A percentile compares a stretch with the other conserved stretches of the same genome.
Evolutionary conservation across 1,139 yeast genomes (phyloP).

Genomic region (Pichia sp.): DNA sequence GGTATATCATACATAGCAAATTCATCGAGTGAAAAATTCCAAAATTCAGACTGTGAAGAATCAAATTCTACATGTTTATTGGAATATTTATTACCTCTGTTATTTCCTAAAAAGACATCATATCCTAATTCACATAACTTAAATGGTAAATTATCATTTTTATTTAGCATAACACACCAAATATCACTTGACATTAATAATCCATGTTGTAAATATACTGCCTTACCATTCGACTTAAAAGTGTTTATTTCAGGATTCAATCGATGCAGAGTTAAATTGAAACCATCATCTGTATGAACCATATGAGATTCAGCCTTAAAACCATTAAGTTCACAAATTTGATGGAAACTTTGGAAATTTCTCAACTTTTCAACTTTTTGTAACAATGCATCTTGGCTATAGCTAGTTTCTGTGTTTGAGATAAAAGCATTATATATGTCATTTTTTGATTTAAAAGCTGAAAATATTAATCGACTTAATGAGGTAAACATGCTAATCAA

Average conservation of each 20-base stretch:
- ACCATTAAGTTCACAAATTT: constrained; percentile 26
- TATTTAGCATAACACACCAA: constrained; percentile 61
- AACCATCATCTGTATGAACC: constrained; percentile 28
- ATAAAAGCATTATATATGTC: constrained; percentile 22
- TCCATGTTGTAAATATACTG: constrained; percentile 85
- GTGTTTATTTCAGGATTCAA: constrained; percentile 27
- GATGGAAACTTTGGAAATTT: constrained; percentile 22
- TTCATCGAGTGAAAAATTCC: constrained; percentile 85
- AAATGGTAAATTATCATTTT: constrained; percentile 64
- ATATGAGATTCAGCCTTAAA: constrained; percentile 28
- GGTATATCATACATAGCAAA: constrained; percentile 83
- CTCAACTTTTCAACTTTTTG: constrained; percentile 23
- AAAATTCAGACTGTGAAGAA: constrained; percentile 48
- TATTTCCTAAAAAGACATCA: constrained; percentile 92
- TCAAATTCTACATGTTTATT: constrained; percentile 26
- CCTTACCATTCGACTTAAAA: constrained; percentile 31
- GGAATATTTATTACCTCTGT: constrained; percentile 84
- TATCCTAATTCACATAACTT: constrained; percentile 71
- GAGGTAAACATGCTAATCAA: constrained; percentile 24
- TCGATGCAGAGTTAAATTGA: constrained; percentile 28
- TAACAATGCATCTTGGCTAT: constrained; percentile 9
- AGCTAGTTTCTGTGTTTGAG: constrained; percentile 12
- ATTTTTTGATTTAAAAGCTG: constrained; percentile 18
- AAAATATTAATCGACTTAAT: constrained; percentile 21
- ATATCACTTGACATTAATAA: constrained; percentile 85